Percentiles rank a stretch among this genome's conserved stretches.
Evolutionary conservation across 345 rosid genomes (phyloP).

Genomic region (Populus davidiana): DNA sequence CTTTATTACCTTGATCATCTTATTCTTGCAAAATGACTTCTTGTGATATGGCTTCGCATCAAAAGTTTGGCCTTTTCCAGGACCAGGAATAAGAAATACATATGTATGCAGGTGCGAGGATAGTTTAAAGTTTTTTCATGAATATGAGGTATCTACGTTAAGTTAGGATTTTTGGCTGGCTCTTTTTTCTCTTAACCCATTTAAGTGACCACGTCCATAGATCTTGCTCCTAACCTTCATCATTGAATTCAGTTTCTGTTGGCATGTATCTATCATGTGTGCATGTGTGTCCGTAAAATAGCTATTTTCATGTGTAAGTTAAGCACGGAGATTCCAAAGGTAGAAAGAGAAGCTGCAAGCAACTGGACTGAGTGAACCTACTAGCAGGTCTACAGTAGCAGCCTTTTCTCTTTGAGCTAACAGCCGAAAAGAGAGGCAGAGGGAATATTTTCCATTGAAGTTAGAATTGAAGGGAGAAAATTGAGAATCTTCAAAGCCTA

Average conservation of each 20-base stretch:
- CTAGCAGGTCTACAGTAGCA: conserved; percentile 9
- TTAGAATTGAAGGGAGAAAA: conserved; percentile 17
- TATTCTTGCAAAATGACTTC: conserved; percentile 1
- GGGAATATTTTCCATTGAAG: conserved; percentile 36
- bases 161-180: conserved; percentile 12
- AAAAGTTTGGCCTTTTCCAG: not conserved
- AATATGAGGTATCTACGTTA: conserved; percentile 1
- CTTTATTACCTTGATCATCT: conserved; percentile 14
- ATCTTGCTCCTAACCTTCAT: not conserved
- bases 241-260: conserved; percentile 9
- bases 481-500: conserved; percentile 29
- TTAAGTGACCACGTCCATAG: not conserved
- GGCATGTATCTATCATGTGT: not conserved
- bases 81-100: not conserved
- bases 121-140: conserved; percentile 17
- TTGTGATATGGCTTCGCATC: conserved; percentile 7
- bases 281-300: not conserved
- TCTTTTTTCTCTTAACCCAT: conserved; percentile 1
- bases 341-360: not conserved
- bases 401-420: conserved; percentile 15
- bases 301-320: not conserved
- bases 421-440: conserved; percentile 27
- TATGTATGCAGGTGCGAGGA: not conserved
- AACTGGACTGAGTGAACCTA: conserved; percentile 12
- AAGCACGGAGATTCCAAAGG: conserved; percentile 9